A percentile compares a stretch with the other conserved stretches of the same genome.
phyloP scores from a whole-genome alignment of 108 stramenopile species.

The Cylindrotheca fusiformis region DNA sequence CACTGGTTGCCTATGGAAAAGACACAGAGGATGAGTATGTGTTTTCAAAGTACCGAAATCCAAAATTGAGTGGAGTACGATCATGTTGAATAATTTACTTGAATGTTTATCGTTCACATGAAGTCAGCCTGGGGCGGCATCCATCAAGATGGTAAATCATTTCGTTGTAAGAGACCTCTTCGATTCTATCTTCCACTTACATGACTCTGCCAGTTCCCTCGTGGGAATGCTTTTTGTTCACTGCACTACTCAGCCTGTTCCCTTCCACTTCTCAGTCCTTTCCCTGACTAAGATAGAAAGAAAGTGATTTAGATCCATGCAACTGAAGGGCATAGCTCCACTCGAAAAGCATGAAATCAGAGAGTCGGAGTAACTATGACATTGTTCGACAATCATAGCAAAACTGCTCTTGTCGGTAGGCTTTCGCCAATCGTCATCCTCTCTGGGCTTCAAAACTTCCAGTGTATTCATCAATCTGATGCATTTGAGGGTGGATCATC shows the following conservation, averaged over 20 bases:
- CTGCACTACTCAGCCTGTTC: no score
- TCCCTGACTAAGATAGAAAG: no score
- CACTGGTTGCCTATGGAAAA: neutral
- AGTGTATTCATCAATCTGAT: no score
- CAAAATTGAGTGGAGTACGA: conserved; percentile 15
- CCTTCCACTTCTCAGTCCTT: no score
- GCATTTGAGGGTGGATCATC: conserved; percentile 57
- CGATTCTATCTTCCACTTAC: no score
- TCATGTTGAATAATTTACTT: conserved; percentile 72
- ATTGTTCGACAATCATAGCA: conserved; percentile 40
- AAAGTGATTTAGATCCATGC: no score
- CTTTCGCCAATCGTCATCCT: conserved; percentile 42
- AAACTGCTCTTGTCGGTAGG: conserved; percentile 26
- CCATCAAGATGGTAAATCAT: conserved; percentile 62
- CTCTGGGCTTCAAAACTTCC: no score
- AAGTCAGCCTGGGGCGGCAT: conserved; percentile 75
- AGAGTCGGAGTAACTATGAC: conserved; percentile 71
- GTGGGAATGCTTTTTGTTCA: no score
- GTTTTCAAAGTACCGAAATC: neutral
- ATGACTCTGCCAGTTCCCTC: no score
- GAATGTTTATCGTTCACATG: conserved; percentile 64
- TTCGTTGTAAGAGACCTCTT: no score
- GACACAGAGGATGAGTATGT: neutral
- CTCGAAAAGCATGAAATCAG: no score
- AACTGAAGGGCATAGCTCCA: no score